Evolutionary conservation across 495 filamentous ascomycete species (phyloP).

Genomic region (Penicillium desertorum): DNA sequence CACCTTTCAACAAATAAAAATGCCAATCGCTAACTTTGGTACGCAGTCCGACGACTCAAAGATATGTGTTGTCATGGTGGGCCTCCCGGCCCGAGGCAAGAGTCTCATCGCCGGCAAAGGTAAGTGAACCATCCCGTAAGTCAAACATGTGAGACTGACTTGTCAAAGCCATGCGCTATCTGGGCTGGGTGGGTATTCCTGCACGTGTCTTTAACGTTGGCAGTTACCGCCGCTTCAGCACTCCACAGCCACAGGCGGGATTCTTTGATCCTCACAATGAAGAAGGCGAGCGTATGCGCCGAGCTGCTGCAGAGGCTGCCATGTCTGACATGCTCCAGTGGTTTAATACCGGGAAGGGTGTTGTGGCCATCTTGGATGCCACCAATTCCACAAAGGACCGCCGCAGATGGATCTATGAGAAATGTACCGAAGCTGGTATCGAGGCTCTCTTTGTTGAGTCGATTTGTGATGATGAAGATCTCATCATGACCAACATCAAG

Average conservation of each 20-base stretch:
- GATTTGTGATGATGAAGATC: conserved; percentile 88
- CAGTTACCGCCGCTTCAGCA: conserved; percentile 82
- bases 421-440: conserved; percentile 67
- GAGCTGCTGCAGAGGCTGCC: conserved; percentile 84
- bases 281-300: conserved; percentile 86
- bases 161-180: conserved; percentile 79
- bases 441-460: conserved; percentile 95
- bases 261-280: conserved; percentile 90
- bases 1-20: not conserved
- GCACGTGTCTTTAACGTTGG: conserved; percentile 97
- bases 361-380: conserved; percentile 90
- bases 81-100: conserved; percentile 91
- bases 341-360: conserved; percentile 70
- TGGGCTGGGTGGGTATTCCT: conserved; percentile 91
- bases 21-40: conserved; percentile 15
- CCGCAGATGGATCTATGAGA: conserved; percentile 87
- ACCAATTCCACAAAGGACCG: conserved; percentile 90
- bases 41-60: conserved; percentile 88
- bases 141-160: conserved; percentile 4
- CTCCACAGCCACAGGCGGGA: conserved; percentile 80
- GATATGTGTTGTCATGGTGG: conserved; percentile 99
- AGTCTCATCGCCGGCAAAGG: conserved; percentile 96
- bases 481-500: conserved; percentile 96
- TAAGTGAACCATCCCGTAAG: conserved; percentile 39
- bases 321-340: conserved; percentile 88